Conservation (phyloP, 305 asterid species). For the Solanum hybrid region DNA sequence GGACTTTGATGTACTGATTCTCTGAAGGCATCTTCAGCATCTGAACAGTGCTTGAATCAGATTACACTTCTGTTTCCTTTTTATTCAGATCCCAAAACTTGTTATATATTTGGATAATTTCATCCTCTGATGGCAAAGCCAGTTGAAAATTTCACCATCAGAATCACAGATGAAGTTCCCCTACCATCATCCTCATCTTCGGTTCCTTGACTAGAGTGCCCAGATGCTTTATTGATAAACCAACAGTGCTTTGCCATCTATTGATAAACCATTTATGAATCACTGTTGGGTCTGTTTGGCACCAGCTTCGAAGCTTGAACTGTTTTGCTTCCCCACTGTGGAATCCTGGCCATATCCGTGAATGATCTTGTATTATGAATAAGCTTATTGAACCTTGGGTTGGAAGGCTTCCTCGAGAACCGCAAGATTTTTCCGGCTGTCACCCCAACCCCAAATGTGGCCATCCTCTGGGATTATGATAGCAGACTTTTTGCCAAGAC, state of each 20-base stretch:
- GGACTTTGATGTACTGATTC: neutral
- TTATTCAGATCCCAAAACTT: neutral
- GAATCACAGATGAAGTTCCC: neutral
- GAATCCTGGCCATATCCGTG: neutral
- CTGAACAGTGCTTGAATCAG: neutral
- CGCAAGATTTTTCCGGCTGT: neutral
- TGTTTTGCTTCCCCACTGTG: neutral
- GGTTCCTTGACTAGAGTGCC: neutral
- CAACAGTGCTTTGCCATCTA: neutral
- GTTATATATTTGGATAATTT: neutral
- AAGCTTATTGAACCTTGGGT: neutral
- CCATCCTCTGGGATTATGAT: neutral
- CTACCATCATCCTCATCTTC: neutral
- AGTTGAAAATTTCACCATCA: neutral
- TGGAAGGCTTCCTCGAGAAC: neutral
- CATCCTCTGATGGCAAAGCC: neutral
- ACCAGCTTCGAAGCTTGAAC: neutral
- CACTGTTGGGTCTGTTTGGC: neutral
- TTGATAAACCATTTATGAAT: neutral
- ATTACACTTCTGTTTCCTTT: neutral
- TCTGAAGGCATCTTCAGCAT: neutral
- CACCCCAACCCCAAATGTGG: neutral
- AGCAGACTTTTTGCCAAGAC: neutral
- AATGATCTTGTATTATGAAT: neutral
- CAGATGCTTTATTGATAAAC: neutral